phyloP scores from a whole-genome alignment of 2,329 filamentous ascomycete genomes.

The Fusarium sp. region DNA sequence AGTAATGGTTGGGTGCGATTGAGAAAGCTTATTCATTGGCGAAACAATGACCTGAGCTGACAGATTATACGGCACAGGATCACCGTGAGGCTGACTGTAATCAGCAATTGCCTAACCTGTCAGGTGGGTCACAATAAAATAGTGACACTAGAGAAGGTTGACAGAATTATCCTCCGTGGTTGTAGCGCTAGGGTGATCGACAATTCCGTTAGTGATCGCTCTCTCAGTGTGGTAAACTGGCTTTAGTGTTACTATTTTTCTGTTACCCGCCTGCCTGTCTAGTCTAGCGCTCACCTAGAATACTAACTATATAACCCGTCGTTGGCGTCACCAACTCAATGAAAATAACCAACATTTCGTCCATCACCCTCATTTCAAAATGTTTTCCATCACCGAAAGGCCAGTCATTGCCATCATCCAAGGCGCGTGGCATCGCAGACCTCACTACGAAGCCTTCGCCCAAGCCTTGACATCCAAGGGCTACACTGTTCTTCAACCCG shows the following conservation, averaged over 20 bases:
- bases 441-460: conserved; percentile 13
- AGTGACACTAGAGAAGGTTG: too few species aligned
- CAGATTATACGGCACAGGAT: background rate
- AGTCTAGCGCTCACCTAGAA: background rate
- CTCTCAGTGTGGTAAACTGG: too few species aligned
- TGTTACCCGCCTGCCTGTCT: too few species aligned
- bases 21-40: background rate
- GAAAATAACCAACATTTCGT: background rate
- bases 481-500: conserved; percentile 3
- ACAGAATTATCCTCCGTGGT: too few species aligned
- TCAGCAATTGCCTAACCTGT: background rate
- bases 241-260: too few species aligned
- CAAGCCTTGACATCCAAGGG: background rate
- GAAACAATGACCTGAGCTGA: too few species aligned
- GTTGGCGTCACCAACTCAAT: background rate
- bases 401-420: conserved; percentile 16
- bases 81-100: background rate
- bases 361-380: background rate
- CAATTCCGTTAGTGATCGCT: too few species aligned
- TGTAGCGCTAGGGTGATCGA: too few species aligned
- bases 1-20: background rate
- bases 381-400: background rate
- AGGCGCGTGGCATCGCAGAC: conserved; percentile 23
- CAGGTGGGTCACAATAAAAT: too few species aligned
- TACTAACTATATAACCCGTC: background rate